Conservation (phyloP, 1,284 basidiomycete genomes). For the Pyrrhoderma lamaoense region DNA sequence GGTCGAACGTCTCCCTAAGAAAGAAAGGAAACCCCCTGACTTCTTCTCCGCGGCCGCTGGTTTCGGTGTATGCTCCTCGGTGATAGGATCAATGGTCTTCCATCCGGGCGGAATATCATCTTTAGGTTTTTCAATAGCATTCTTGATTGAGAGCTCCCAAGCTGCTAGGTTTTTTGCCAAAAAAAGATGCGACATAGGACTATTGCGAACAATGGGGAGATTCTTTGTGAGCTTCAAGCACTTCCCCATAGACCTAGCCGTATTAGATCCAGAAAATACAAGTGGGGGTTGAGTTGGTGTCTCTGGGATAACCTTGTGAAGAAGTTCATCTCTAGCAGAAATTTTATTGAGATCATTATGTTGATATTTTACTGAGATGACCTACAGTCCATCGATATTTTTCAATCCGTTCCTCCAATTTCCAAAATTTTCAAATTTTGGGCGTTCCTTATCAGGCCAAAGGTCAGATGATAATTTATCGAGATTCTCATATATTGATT, state of each 20-base stretch:
- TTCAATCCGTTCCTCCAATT: constrained; percentile 38
- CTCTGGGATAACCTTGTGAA: constrained; percentile 32
- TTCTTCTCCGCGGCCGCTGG: constrained; percentile 39
- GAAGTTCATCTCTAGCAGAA: constrained; percentile 31
- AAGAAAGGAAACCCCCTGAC: constrained; percentile 55
- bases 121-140: constrained; percentile 38
- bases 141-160: constrained; percentile 63
- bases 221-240: constrained; percentile 57
- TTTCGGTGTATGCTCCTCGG: constrained; percentile 25
- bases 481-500: constrained; percentile 45
- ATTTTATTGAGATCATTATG: constrained; percentile 19
- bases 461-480: constrained; percentile 42
- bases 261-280: constrained; percentile 47
- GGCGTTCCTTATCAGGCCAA: constrained; percentile 33
- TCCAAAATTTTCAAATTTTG: constrained; percentile 23
- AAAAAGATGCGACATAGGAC: constrained; percentile 59
- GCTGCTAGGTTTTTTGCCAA: constrained; percentile 61
- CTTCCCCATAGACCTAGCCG: constrained; percentile 48
- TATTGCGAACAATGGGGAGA: constrained; percentile 40
- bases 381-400: constrained; percentile 51
- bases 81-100: constrained; percentile 41
- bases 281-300: constrained; percentile 35
- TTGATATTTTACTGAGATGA: constrained; percentile 19
- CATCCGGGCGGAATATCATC: constrained; percentile 61
- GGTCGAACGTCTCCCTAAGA: constrained; percentile 43